These are phyloP conservation scores for Russula ochroleuca DNA, from an alignment of 768 basidiomycete genomes.

Conservation along the genomic window DNA sequence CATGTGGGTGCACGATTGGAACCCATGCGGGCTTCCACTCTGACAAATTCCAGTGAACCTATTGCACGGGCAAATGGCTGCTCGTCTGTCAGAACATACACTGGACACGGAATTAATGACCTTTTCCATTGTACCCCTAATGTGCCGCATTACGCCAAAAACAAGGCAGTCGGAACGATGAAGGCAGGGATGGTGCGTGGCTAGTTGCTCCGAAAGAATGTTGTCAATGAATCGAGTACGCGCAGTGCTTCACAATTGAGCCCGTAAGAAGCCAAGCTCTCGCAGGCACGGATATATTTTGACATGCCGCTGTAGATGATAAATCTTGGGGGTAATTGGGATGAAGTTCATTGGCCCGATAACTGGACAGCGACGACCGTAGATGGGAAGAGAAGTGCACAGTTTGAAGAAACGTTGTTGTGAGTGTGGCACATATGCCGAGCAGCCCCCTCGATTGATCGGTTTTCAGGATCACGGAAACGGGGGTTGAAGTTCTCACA, in stretches of 20 bases:
- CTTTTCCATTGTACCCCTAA: slow-evolving; percentile 85
- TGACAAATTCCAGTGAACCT: slow-evolving; percentile 56
- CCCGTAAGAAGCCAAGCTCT: slow-evolving; percentile 46
- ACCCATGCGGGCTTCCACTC: background rate
- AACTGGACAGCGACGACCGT: slow-evolving; percentile 94
- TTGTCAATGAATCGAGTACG: slow-evolving; percentile 26
- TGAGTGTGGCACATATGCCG: slow-evolving; percentile 40
- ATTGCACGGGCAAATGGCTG: slow-evolving; percentile 80
- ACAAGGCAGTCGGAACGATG: slow-evolving; percentile 90
- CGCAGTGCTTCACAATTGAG: slow-evolving; percentile 63
- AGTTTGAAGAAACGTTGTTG: slow-evolving; percentile 97
- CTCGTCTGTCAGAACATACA: slow-evolving; percentile 87
- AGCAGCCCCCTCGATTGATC: slow-evolving; percentile 25
- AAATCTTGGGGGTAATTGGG: slow-evolving; percentile 77
- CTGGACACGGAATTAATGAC: slow-evolving; percentile 85
- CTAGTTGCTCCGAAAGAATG: slow-evolving; percentile 27
- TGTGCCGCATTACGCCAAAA: slow-evolving; percentile 92
- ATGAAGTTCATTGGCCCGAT: slow-evolving; percentile 83
- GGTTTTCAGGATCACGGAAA: slow-evolving; percentile 74
- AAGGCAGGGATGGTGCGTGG: slow-evolving; percentile 83
- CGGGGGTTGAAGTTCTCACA: slow-evolving; percentile 84
- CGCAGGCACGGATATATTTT: slow-evolving; percentile 11
- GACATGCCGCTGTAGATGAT: slow-evolving; percentile 64
- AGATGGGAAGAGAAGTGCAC: slow-evolving; percentile 88
- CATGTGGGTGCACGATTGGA: slow-evolving; percentile 54